Percentiles rank a stretch among this genome's conserved stretches.
Evolutionary conservation across 2,329 filamentous ascomycete genomes (phyloP).

Genomic region (Colletotrichum falcatum): DNA sequence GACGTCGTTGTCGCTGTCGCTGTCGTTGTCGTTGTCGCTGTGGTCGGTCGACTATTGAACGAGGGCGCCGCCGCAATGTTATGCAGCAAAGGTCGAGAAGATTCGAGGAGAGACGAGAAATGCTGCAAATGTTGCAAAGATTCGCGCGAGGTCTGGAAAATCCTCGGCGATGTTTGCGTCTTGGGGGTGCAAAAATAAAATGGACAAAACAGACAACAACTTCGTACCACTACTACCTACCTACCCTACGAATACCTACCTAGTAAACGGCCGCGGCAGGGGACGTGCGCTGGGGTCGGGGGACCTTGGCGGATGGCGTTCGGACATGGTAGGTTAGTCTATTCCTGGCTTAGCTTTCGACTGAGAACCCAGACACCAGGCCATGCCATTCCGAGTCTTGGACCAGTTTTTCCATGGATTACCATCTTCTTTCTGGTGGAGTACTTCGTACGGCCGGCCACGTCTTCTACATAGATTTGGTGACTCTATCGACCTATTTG

Average conservation of each 20-base stretch:
- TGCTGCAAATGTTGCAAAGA: background rate
- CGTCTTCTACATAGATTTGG: background rate
- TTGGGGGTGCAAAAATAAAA: too few species aligned
- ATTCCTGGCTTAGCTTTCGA: background rate
- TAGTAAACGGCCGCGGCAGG: background rate
- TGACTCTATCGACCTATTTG: background rate
- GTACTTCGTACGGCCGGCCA: background rate
- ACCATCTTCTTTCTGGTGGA: background rate
- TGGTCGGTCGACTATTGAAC: background rate
- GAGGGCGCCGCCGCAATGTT: background rate
- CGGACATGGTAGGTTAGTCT: background rate
- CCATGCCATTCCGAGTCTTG: conserved; percentile 12
- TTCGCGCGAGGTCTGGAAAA: conserved; percentile 4
- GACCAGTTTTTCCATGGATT: conserved; percentile 4
- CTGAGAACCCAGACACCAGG: background rate
- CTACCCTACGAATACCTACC: too few species aligned
- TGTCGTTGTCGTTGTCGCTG: too few species aligned
- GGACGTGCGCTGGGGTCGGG: conserved; percentile 9
- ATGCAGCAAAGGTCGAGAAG: background rate
- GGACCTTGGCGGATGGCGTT: conserved; percentile 7
- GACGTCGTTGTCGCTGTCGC: too few species aligned
- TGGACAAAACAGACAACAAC: background rate
- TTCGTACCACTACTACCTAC: too few species aligned
- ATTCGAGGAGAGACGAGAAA: background rate
- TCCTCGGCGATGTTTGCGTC: conserved; percentile 20